A percentile compares a stretch with the other conserved stretches of the same genome.
Conservation (phyloP, 192 early-diverging fungal species). For the Blastocladiella britannica region DNA sequence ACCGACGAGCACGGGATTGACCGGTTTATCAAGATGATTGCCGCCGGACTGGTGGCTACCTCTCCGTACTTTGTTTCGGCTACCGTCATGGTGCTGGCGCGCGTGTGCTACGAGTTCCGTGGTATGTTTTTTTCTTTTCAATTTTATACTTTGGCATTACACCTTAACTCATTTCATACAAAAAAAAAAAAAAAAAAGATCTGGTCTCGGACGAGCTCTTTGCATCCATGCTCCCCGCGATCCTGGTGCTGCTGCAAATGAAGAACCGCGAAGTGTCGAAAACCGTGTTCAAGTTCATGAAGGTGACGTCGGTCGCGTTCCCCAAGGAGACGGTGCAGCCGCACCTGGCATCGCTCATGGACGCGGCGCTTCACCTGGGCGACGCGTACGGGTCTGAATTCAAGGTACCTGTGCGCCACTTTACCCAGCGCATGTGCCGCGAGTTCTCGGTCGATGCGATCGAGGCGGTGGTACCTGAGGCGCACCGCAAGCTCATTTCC, state of each 20-base stretch:
- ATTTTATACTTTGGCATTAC: neutral
- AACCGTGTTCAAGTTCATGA: conserved; percentile 77
- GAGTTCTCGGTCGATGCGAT: conserved; percentile 58
- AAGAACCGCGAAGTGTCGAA: conserved; percentile 80
- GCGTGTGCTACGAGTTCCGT: conserved; percentile 85
- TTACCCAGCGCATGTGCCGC: conserved; percentile 75
- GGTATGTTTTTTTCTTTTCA: conserved; percentile 7
- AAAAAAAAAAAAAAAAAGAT: conserved; percentile 11
- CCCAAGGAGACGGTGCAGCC: conserved; percentile 45
- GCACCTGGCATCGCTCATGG: conserved; percentile 51
- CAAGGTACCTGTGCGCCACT: conserved; percentile 75
- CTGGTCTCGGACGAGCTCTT: conserved; percentile 38
- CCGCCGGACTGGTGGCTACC: conserved; percentile 79
- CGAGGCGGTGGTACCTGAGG: conserved; percentile 58
- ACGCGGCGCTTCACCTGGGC: conserved; percentile 55
- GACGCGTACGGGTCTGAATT: conserved; percentile 73
- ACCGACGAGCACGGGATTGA: conserved; percentile 16
- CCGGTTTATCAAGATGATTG: conserved; percentile 85
- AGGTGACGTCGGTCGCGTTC: conserved; percentile 64
- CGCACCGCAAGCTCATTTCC: conserved; percentile 62
- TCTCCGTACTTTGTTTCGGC: conserved; percentile 85
- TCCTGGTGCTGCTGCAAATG: conserved; percentile 57
- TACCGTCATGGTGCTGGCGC: conserved; percentile 55
- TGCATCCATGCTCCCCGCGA: conserved; percentile 54
- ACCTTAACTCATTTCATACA: neutral